phyloP scores from a whole-genome alignment of 208 protist species.

The Lotmaria passim region DNA sequence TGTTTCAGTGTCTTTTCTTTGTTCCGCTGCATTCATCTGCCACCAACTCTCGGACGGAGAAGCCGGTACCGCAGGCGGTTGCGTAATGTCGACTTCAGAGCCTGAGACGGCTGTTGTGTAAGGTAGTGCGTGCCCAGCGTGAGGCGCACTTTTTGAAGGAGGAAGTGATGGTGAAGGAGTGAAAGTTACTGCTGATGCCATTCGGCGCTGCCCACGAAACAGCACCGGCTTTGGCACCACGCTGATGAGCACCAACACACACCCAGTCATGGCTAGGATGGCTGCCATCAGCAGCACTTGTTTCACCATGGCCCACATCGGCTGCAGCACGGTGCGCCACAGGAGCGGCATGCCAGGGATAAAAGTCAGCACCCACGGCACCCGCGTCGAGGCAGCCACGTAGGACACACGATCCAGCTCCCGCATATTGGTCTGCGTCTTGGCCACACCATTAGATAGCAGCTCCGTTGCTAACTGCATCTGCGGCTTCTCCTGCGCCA shows the following conservation, averaged over 20 bases:
- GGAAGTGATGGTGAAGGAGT: background rate
- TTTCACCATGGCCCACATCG: slow-evolving; percentile 63
- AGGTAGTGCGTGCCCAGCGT: too few species aligned
- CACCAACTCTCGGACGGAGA: too few species aligned
- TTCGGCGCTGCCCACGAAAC: slow-evolving; percentile 2
- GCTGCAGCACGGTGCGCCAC: slow-evolving; percentile 57
- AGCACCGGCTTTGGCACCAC: slow-evolving; percentile 40
- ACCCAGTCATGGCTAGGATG: slow-evolving; percentile 46
- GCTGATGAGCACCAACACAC: slow-evolving; percentile 53
- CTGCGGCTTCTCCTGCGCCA: slow-evolving; percentile 51
- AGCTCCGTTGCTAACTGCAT: slow-evolving; percentile 48
- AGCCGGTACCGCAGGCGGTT: too few species aligned
- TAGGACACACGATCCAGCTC: slow-evolving; percentile 39
- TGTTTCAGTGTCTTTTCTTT: too few species aligned
- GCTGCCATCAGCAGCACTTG: slow-evolving; percentile 49
- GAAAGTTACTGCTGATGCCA: background rate
- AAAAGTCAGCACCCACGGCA: slow-evolving; percentile 33
- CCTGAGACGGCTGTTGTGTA: too few species aligned
- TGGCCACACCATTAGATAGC: slow-evolving; percentile 52
- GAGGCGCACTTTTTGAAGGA: too few species aligned
- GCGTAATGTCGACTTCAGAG: too few species aligned
- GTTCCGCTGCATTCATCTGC: too few species aligned
- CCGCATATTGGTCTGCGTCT: slow-evolving; percentile 32
- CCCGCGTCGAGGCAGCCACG: slow-evolving; percentile 3
- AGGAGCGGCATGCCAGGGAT: slow-evolving; percentile 53